Evolutionary conservation across 129 eudicot genomes (phyloP), one percentile per base, ranked within the genome.

Genomic region (Lactuca saligna): DNA sequence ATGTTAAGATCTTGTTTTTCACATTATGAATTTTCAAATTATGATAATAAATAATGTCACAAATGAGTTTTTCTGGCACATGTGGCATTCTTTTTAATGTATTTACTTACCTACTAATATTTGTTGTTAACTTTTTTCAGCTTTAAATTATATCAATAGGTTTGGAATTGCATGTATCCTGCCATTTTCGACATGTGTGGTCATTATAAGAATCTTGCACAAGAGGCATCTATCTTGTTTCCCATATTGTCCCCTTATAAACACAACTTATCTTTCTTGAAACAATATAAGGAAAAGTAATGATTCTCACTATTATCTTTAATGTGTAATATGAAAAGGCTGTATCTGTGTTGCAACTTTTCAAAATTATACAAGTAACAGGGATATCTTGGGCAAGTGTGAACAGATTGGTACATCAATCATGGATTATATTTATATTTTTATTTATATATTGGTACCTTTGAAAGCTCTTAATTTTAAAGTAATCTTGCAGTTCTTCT

Each of bases 121-220:
- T 65, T 12, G n/a, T 25, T 65, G 13, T 65, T 44, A 61, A 1
- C 20, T 46, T 9, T 10, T 46, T n/a, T 46, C 51, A 46, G n/a
- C 51, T 46, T 46, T 46, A 46, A 46, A n/a, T n/a, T 38, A 14
- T 20, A 38, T 61, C 5, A 61, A 8, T 15, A 2, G 14, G 46
- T 14, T 16, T 58, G 25, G 16, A 17, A 25, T 66, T 66, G 48
- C 61, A 17, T 67, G 12, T 17, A 37, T 12, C 49, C 38, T 11
- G 3, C 17, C 33, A 12, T 57, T 33, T 32, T 15, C 68, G 10
- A 58, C 78, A 89, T 92, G 92, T 89, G 96, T 44, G 92, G 92
- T 6, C 91, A 83, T 63, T 89, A 92, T 76, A 79, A 86, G 81
- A 72, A 44, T 7, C 96, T 89, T 37, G 92, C 92, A 29, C 96